Conservation (phyloP, 2,329 filamentous ascomycete genomes). For the Alternaria brassicicola region DNA sequence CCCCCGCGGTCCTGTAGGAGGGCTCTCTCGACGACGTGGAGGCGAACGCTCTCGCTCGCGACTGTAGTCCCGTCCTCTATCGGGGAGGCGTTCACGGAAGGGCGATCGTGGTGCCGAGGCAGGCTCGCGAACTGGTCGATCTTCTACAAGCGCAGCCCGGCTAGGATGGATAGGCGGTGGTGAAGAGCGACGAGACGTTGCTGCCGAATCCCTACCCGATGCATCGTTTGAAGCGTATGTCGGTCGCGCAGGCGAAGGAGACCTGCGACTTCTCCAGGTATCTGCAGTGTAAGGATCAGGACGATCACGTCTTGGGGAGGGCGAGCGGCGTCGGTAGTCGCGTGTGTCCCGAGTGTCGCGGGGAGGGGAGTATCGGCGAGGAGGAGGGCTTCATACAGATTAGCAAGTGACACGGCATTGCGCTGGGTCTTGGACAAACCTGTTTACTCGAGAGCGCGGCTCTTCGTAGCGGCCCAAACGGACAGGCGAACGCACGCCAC, state of each 20-base stretch:
- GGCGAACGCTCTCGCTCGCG: conserved; percentile 35
- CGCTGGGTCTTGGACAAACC: conserved; percentile 25
- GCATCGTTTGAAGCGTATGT: conserved; percentile 54
- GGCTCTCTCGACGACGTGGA: conserved; percentile 47
- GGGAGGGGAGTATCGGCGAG: conserved; percentile 52
- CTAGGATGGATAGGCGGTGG: conserved; percentile 63
- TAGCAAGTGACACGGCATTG: background rate
- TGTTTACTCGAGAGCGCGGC: conserved; percentile 49
- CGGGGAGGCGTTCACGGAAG: conserved; percentile 44
- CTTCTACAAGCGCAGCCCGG: conserved; percentile 52
- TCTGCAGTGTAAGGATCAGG: conserved; percentile 56
- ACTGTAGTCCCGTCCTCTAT: conserved; percentile 33
- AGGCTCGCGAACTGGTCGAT: conserved; percentile 33
- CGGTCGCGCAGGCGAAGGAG: conserved; percentile 56
- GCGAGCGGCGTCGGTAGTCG: conserved; percentile 60
- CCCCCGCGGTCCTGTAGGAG: conserved; percentile 45
- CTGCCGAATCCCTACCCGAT: conserved; percentile 60
- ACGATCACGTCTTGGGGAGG: conserved; percentile 58
- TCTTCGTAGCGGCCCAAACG: conserved; percentile 54
- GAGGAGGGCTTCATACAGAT: conserved; percentile 32
- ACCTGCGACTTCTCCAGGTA: conserved; percentile 59
- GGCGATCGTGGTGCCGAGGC: conserved; percentile 44
- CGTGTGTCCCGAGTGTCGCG: conserved; percentile 52
- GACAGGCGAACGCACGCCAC: conserved; percentile 53
- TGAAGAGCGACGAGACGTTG: conserved; percentile 67